A percentile compares a stretch with the other conserved stretches of the same genome.
Conservation (phyloP, 768 basidiomycete genomes). For the Kondoa subrosea region DNA sequence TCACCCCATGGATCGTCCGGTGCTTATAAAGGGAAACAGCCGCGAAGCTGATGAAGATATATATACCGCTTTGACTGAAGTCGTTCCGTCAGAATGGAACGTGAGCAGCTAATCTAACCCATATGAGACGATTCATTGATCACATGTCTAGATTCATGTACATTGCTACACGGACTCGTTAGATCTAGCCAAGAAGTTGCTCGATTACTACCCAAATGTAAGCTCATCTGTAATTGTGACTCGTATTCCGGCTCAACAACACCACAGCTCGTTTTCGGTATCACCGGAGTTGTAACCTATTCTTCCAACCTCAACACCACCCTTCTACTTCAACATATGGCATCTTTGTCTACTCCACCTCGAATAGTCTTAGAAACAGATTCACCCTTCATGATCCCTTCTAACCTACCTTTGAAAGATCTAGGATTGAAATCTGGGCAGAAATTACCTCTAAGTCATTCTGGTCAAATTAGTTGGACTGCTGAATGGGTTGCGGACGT, state of each 20-base stretch:
- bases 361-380: slow-evolving; percentile 60
- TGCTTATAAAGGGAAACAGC: background rate
- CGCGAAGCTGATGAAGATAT: slow-evolving; percentile 65
- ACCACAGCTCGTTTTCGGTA: slow-evolving; percentile 23
- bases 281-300: slow-evolving; percentile 56
- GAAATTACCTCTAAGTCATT: background rate
- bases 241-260: background rate
- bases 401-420: slow-evolving; percentile 33
- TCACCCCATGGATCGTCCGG: background rate
- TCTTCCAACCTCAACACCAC: slow-evolving; percentile 56
- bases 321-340: slow-evolving; percentile 46
- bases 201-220: slow-evolving; percentile 62
- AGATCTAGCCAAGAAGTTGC: slow-evolving; percentile 50
- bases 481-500: background rate
- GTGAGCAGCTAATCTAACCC: background rate
- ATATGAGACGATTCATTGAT: background rate
- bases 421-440: background rate
- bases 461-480: background rate
- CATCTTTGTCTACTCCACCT: slow-evolving; percentile 21
- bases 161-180: slow-evolving; percentile 79
- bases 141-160: slow-evolving; percentile 52
- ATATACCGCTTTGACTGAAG: slow-evolving; percentile 55
- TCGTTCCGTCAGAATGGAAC: slow-evolving; percentile 50
- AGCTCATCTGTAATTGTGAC: slow-evolving; percentile 57
- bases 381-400: slow-evolving; percentile 71